A percentile compares a stretch with the other conserved stretches of the same genome.
Evolutionary conservation across 495 filamentous ascomycete genomes (phyloP).

Genomic region (Annulohypoxylon maeteangense): DNA sequence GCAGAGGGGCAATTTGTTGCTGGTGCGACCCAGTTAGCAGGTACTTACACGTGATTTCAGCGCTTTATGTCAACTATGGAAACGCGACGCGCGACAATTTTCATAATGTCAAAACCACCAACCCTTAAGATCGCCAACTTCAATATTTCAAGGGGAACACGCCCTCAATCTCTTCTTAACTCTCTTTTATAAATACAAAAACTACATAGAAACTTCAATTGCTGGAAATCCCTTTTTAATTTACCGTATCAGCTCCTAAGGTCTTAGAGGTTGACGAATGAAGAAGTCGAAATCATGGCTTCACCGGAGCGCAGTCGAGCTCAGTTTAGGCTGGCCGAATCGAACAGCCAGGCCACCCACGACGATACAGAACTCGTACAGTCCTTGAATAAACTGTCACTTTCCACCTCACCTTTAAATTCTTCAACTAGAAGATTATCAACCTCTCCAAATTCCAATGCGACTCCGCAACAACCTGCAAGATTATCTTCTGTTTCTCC

Average conservation of each 20-base stretch:
- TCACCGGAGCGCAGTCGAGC: constrained; percentile 38
- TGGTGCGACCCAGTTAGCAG: constrained; percentile 2
- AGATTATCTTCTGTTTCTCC: constrained; percentile 46
- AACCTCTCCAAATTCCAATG: constrained; percentile 24
- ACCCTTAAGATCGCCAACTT: neutral
- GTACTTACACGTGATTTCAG: constrained; percentile 9
- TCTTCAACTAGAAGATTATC: constrained; percentile 46
- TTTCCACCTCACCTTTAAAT: constrained; percentile 48
- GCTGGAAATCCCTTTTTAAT: neutral
- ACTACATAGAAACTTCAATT: neutral
- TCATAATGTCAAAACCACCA: neutral
- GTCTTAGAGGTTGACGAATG: constrained; percentile 26
- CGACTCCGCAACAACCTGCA: constrained; percentile 1
- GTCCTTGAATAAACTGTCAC: constrained; percentile 55
- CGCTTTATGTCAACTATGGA: neutral
- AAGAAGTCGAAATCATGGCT: constrained; percentile 36
- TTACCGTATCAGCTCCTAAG: neutral
- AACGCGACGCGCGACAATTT: constrained; percentile 4
- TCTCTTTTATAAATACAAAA: neutral
- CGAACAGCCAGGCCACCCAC: constrained; percentile 28
- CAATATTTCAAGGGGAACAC: neutral
- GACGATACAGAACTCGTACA: constrained; percentile 52
- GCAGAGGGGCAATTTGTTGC: constrained; percentile 11
- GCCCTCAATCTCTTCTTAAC: neutral
- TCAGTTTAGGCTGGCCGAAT: constrained; percentile 27